Base-by-base conservation (phyloP, 2,329 filamentous ascomycete genomes). In the Pseudocercospora vitis region DNA sequence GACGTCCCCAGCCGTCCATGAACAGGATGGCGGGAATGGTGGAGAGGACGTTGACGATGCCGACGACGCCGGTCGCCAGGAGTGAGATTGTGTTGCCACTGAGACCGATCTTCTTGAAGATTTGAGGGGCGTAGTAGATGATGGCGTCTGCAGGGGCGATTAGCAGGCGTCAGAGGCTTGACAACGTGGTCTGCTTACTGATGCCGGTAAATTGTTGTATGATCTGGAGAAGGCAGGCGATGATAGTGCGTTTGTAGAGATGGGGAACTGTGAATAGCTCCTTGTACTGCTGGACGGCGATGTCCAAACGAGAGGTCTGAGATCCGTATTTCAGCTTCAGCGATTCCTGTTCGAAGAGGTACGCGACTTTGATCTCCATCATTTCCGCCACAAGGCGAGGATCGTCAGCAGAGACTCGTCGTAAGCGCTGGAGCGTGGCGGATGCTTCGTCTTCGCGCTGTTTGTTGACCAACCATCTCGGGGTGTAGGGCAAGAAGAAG, bases 51-150 rank as follows among this genome's bases (percentile, higher is more conserved):
- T 86, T 85, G 59, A 82, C 79, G 37, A 88, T 83, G 3, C 85
- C 85, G 4, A 86, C 83, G 0, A 88, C 84, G 3, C 85, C 85
- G 0, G 84, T 87, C 0, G 84, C 85, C 2, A 88, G 74, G 0
- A 88, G 76, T 1, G 79, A 82, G 0, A 69, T 70, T 0, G 76
- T 73, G 54, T 73, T 77, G 3, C 65, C 63, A 2, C 67, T 69
- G 19, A 78, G 64, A 5, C 76, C 76, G 1, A 78, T 62, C n/a
- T 71, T 68, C 4, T 66, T 57, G 63, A 80, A 80, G 33, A 80
- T 78, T 0, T 69, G 3, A 69, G 48, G 35, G 26, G 37, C 37
- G 48, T 51, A 51, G 37, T 51, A 51, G 4, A 44, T 51, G 2
- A 51, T 51, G 2, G 48, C 72, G 46, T 76, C 74, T 7, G 64